Evolutionary conservation across 2,329 filamentous ascomycete species (phyloP), one percentile per base, ranked within the genome.

Genomic region (Penicillium oxalicum): DNA sequence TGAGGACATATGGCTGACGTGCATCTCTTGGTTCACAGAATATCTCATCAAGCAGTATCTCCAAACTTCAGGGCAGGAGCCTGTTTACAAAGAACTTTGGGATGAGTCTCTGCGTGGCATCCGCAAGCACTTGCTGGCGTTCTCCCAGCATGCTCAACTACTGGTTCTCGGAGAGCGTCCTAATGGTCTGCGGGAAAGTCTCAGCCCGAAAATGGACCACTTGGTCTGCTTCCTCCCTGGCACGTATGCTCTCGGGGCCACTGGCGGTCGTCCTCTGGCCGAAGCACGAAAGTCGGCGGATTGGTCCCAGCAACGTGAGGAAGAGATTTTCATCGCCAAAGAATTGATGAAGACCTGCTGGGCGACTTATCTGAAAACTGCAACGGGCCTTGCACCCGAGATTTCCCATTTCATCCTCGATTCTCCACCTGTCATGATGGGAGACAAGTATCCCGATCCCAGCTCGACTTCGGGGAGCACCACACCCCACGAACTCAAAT

Each of bases 21-120:
- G 2, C 6, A 5, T 5, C 25, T 26, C 32, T 24, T 13, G 9
- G 12, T 42, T 29, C n/a, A n/a, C 37, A 75, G 89, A 98, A 72
- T 98, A 98, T 68, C 81, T 98, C 44, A 94, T 97, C 75, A 98
- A 98, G 74, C 93, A 98, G 68, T 97, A 95, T 66, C 77, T 96
- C 18, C 93, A 98, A 70, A 98, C 93, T 9, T 88, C 87, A 48
- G 83, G 87, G 65, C 78, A 91, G 62, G 91, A 98, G 67, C 77
- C 83, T 0, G 73, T 97, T 12, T 98, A 98, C 69, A 77, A 84
- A 56, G 87, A 93, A 11, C 88, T 98, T 83, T 98, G 94, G 91
- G 79, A 91, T 35, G 87, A 98, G 65, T 79, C 89, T 11, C 75
- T 98, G 40, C 76, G 75, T 12, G 93, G 91, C 43, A 84, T 97